A percentile compares a stretch with the other conserved stretches of the same genome.
These are phyloP conservation scores for Phaeosphaeria sp. DNA, from an alignment of 2,329 filamentous ascomycete species.

Conservation along the genomic window DNA sequence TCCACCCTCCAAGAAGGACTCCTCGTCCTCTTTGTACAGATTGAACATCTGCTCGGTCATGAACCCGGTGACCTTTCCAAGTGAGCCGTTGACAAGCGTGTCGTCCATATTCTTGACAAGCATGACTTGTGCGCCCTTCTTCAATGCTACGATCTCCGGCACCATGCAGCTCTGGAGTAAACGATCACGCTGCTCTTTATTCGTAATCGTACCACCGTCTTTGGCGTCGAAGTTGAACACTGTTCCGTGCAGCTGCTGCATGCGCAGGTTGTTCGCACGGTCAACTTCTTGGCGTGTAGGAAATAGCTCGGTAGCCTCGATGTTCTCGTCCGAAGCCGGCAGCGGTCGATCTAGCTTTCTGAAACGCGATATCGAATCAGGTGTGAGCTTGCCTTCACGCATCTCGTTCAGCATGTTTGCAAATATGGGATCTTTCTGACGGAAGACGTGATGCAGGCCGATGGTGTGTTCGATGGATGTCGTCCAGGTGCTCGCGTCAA, in stretches of 20 bases:
- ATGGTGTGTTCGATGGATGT: constrained; percentile 96
- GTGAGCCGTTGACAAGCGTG: constrained; percentile 88
- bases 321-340: constrained; percentile 70
- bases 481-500: constrained; percentile 89
- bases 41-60: constrained; percentile 73
- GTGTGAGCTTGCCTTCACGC: constrained; percentile 82
- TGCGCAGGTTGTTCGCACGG: constrained; percentile 76
- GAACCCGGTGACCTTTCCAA: constrained; percentile 85
- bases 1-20: constrained; percentile 59
- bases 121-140: constrained; percentile 96
- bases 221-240: constrained; percentile 72
- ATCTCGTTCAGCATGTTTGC: constrained; percentile 98
- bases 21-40: constrained; percentile 64
- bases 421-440: constrained; percentile 89
- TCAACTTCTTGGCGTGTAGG: constrained; percentile 92
- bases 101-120: constrained; percentile 99
- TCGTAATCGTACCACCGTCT: constrained; percentile 74
- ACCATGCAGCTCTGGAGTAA: constrained; percentile 92
- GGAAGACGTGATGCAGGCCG: constrained; percentile 92
- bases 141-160: constrained; percentile 78
- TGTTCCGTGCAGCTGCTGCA: constrained; percentile 74
- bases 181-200: constrained; percentile 74
- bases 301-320: constrained; percentile 90
- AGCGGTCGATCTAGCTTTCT: constrained; percentile 71
- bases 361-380: constrained; percentile 80